Evolutionary conservation across 345 rosid species (phyloP), one percentile per base, ranked within the genome.

Genomic region (Atalantia buxifolia): DNA sequence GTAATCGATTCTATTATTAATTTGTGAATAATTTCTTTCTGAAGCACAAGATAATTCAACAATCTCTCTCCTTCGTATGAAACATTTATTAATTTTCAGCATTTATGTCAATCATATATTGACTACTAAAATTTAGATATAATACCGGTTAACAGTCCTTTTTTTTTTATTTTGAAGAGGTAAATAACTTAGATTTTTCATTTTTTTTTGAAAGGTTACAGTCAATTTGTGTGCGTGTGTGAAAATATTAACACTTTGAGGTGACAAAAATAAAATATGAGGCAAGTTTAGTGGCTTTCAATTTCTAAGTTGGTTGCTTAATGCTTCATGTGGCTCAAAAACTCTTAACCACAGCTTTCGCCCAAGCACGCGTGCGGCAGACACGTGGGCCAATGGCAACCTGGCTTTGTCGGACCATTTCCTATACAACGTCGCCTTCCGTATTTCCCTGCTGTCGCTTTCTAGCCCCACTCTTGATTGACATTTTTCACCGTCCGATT

Each of bases 351-450:
- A 21, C n/a, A 55, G 69, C 83, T 82, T 83, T 78, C 84, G 80
- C 45, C 19, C 16, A 69, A 61, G 78, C 88, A 83, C 82, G 86
- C 78, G 81, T 81, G 79, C 66, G 21, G 78, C 72, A 75, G 78
- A 80, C 79, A 83, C 77, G 82, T 76, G 78, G 84, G 81, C 68
- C 84, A 75, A 72, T 77, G 24, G 61, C 79, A 57, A 73, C 81
- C 86, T 83, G 86, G 63, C 77, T 75, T 79, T 83, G 88, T 85
- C 88, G 77, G 59, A 78, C 68, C 36, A 61, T 55, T 78, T 81
- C 77, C 86, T 79, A 72, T 80, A 71, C 88, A 82, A 74, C 83
- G 88, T 85, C 87, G 65, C 78, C 80, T 19, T 81, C 87, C 78
- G 65, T 81, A 50, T 57, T 84, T 78, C 69, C 64, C 78, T 79